A percentile compares a stretch with the other conserved stretches of the same genome.
Conservation (phyloP, 495 filamentous ascomycete genomes). For the Xylaria intraflava region DNA sequence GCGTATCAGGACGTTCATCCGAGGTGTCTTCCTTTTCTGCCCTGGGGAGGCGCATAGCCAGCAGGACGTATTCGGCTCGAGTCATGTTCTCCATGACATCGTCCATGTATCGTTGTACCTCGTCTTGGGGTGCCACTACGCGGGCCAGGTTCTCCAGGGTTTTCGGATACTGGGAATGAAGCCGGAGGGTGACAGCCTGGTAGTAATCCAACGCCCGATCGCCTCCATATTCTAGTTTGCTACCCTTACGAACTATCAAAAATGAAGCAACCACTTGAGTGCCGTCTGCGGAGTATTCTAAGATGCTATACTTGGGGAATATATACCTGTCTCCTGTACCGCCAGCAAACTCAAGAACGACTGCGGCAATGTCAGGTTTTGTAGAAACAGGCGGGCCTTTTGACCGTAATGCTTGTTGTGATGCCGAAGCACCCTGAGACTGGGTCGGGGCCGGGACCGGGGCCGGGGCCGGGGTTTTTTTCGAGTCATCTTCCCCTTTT, state of each 20-base stretch:
- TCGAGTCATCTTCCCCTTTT: slow-evolving; percentile 18
- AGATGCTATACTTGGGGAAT: slow-evolving; percentile 78
- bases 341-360: slow-evolving; percentile 80
- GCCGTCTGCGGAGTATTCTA: slow-evolving; percentile 54
- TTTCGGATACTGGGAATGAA: slow-evolving; percentile 55
- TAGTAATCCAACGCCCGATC: slow-evolving; percentile 68
- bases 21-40: slow-evolving; percentile 32
- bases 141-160: slow-evolving; percentile 66
- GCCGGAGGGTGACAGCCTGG: slow-evolving; percentile 78
- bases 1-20: slow-evolving; percentile 25
- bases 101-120: slow-evolving; percentile 77
- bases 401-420: slow-evolving; percentile 41
- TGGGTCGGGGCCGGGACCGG: slow-evolving; percentile 18
- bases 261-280: slow-evolving; percentile 56
- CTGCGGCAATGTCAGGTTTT: slow-evolving; percentile 59
- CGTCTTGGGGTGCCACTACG: slow-evolving; percentile 71
- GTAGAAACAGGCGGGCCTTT: slow-evolving; percentile 47
- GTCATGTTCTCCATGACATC: slow-evolving; percentile 71
- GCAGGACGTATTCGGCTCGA: slow-evolving; percentile 59
- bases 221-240: slow-evolving; percentile 45
- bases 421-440: slow-evolving; percentile 24
- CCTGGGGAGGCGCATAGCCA: slow-evolving; percentile 58
- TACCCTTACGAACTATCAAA: slow-evolving; percentile 56
- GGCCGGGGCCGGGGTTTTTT: slow-evolving; percentile 19
- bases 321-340: slow-evolving; percentile 80